These are phyloP conservation scores for Acer saccharum DNA, from an alignment of 345 rosid species.

Conservation along the genomic window DNA sequence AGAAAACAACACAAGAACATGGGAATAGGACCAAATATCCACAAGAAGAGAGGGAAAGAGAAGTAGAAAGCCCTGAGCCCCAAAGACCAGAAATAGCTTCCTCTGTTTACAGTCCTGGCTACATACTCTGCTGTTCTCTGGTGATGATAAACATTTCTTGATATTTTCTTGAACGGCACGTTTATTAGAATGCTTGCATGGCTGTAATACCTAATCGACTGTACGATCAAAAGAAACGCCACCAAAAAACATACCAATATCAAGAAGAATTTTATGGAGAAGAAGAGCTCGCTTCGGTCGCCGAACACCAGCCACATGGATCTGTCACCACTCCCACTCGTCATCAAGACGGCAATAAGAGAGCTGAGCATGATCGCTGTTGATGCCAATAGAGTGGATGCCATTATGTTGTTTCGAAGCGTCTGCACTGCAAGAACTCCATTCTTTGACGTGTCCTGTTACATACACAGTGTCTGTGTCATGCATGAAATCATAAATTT, in stretches of 20 bases:
- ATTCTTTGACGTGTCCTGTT: slow-evolving; percentile 63
- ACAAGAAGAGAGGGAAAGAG: slow-evolving; percentile 79
- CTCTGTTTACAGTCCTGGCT: slow-evolving; percentile 64
- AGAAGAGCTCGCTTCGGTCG: slow-evolving; percentile 50
- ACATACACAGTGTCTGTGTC: neutral
- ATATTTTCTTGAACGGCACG: slow-evolving; percentile 63
- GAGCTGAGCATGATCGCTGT: slow-evolving; percentile 86
- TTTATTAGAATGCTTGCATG: slow-evolving; percentile 87
- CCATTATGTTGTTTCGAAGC: slow-evolving; percentile 90
- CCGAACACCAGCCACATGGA: slow-evolving; percentile 50
- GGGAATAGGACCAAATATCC: slow-evolving; percentile 91
- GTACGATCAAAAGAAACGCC: slow-evolving; percentile 69
- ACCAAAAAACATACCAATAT: slow-evolving; percentile 69
- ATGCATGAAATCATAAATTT: neutral
- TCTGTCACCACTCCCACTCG: slow-evolving; percentile 25
- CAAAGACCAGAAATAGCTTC: slow-evolving; percentile 90
- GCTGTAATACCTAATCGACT: slow-evolving; percentile 85
- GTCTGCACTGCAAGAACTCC: slow-evolving; percentile 95
- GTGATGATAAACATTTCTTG: slow-evolving; percentile 29
- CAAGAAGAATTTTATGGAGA: slow-evolving; percentile 68
- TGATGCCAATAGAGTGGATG: slow-evolving; percentile 85
- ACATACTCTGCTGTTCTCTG: slow-evolving; percentile 61
- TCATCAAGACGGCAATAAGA: slow-evolving; percentile 70
- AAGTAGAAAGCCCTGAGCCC: slow-evolving; percentile 89
- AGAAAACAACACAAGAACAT: slow-evolving; percentile 65